These are phyloP conservation scores for Balamuthia mandrillaris DNA, from an alignment of 208 protist genomes.

Conservation along the genomic window DNA sequence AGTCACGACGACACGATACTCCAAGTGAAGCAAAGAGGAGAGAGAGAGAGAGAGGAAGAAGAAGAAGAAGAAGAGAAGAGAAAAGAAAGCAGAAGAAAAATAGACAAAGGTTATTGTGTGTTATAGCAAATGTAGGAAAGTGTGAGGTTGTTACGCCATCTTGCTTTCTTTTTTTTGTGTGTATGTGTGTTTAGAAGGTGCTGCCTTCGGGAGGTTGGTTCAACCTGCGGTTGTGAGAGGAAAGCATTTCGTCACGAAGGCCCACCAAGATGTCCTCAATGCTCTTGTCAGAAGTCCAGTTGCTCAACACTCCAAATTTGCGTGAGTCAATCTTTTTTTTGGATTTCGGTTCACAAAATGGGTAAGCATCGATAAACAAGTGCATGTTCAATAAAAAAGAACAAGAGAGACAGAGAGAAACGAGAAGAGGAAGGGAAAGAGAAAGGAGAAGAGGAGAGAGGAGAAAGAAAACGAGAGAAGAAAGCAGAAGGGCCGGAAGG, in stretches of 20 bases:
- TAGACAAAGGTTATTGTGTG: no score
- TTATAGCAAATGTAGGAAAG: no score
- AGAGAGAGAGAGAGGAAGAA: no score
- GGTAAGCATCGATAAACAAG: not conserved
- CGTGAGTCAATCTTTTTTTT: conserved; percentile 39
- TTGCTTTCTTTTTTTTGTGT: not conserved
- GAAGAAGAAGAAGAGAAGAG: no score
- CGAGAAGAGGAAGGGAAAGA: no score
- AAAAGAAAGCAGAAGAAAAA: no score
- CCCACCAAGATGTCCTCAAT: conserved; percentile 65
- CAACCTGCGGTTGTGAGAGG: conserved; percentile 56
- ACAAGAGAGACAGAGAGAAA: conserved; percentile 37
- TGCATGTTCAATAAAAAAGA: not conserved
- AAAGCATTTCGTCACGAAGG: conserved; percentile 60
- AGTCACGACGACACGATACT: no score
- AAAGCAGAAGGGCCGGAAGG: no score
- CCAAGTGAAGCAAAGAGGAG: no score
- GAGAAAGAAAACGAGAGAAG: no score
- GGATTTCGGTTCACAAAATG: not conserved
- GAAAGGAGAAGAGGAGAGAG: no score
- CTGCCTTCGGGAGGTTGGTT: conserved; percentile 64
- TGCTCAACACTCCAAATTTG: conserved; percentile 54
- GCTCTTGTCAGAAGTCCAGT: conserved; percentile 60
- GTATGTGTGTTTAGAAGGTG: not conserved
- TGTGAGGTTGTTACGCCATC: no score